These are phyloP conservation scores for Afroboletus lepidellus DNA, from an alignment of 1,284 basidiomycete genomes.

Conservation along the genomic window DNA sequence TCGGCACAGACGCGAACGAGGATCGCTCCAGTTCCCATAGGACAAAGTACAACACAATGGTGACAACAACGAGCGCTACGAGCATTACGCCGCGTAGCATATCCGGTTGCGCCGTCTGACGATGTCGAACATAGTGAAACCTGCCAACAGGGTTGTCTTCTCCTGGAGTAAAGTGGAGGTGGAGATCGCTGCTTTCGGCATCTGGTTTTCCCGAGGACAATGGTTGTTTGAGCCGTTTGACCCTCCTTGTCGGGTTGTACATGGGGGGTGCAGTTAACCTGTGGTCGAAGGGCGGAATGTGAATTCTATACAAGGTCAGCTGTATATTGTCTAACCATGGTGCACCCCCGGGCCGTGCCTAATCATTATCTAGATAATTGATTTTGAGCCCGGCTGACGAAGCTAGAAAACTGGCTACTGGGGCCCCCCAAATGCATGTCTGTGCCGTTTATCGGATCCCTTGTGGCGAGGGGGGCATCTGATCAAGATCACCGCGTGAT, in stretches of 20 bases:
- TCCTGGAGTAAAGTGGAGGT: not conserved
- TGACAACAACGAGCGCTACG: constrained; percentile 21
- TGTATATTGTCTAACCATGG: too few relatives aligned
- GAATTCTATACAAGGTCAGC: not conserved
- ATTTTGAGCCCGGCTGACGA: too few relatives aligned
- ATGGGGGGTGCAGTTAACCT: not conserved
- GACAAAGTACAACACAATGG: constrained; percentile 25
- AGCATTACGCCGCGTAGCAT: constrained; percentile 17
- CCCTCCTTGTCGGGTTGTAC: constrained; percentile 19
- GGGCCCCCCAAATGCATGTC: too few relatives aligned
- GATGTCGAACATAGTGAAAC: constrained; percentile 3
- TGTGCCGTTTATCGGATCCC: too few relatives aligned
- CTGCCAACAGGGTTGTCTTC: not conserved
- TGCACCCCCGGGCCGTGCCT: too few relatives aligned
- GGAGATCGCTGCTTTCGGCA: not conserved
- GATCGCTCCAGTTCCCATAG: constrained; percentile 26
- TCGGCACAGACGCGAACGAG: constrained; percentile 5
- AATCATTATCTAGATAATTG: too few relatives aligned
- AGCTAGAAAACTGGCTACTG: too few relatives aligned
- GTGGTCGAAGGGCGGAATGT: too few relatives aligned
- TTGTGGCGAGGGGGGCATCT: too few relatives aligned
- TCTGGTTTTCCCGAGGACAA: not conserved
- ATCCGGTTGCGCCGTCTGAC: constrained; percentile 5
- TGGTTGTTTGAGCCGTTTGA: constrained; percentile 13
- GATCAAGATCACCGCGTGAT: too few relatives aligned